Evolutionary conservation across 345 rosid genomes (phyloP), one percentile per base, ranked within the genome.

Genomic region (Pistacia vera): DNA sequence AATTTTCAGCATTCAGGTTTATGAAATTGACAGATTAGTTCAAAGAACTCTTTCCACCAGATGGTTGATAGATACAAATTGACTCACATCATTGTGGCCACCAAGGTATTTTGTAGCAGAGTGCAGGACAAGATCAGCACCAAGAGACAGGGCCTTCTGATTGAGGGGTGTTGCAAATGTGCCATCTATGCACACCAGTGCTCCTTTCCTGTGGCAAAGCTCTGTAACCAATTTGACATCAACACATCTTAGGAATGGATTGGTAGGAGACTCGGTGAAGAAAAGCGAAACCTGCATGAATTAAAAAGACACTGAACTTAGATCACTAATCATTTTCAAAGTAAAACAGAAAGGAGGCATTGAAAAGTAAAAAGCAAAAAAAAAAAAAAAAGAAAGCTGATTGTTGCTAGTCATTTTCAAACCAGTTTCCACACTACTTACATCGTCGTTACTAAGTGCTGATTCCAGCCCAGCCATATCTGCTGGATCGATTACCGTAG

Each of bases 131-230:
- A 96, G 93, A 91, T 96, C 99, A 78, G 99, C 97, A 71, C 99
- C 99, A 78, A 92, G 90, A 25, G 97, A 88, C 74, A 96, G 92
- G 25, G 94, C 97, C 84, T 94, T 96, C 84, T 96, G 99, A 82
- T 96, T 96, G 78, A 96, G 83, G 80, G 98, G 97, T 68, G 99
- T 96, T 44, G 99, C 99, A 85, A 96, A 96, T 79, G 99, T 96
- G 76, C 99, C 99, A 81, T 96, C 99, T 52, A 96, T 87, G 90
- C 99, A 96, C 59, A 96, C 99, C 69, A 94, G 77, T 63, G 97
- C 88, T 79, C 97, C 98, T 74, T 92, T 92, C 38, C 81, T 90
- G 83, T 89, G 98, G 84, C 98, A 96, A 63, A 94, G 91, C 56
- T 91, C 82, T 49, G 98, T 92, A 74, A 94, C 97, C 82, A 90